Base-by-base conservation (phyloP, 345 rosid genomes). In the Brassica juncea region DNA sequence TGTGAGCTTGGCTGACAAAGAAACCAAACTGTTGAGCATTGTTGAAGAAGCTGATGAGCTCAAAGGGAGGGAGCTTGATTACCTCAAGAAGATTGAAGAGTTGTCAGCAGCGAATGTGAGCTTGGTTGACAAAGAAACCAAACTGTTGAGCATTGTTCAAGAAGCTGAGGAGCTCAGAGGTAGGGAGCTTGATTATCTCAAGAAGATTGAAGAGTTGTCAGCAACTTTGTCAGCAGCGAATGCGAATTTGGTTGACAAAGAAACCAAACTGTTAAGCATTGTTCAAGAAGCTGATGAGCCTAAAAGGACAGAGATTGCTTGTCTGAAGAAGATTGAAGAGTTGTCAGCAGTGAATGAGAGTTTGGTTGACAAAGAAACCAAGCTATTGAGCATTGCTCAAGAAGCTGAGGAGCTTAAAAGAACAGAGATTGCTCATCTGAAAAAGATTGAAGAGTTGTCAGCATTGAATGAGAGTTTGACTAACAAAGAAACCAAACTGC, bases 91-190 rank as follows among this genome's bases (percentile, higher is more conserved):
- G 25, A 54, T 54, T 16, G 59, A 54, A 2, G 74, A 66, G 39
- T 58, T 79, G 42, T 57, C 78, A 61, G 12, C 2, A 4, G 3
- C 74, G 30, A 62, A 74, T 19, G 65, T 68, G 52, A 61, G 59
- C 34, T 72, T 72, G 32, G 62, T 8, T 42, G 72, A 67, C 37
- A 72, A 66, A 72, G 79, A 64, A n/a, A 49, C 54, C 52, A 89
- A 86, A 85, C 39, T 94, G 52, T 3, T 2, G 52, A 44, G 52
- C 52, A 44, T 44, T 12, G 3, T 12, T 44, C 52, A 44, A 44
- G 52, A 44, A 3, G 52, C 52, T 3, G 47, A 8, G 47, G 47
- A 47, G 54, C 54, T 47, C 16, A 47, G 54, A 47, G 54, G 16
- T 3, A 52, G 7, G 57, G 57, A 52, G 21, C 19, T 52, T 52